Percentiles rank a stretch among this genome's conserved stretches.
Conservation (phyloP, 2,329 filamentous ascomycete genomes). For the Fusarium sp. region DNA sequence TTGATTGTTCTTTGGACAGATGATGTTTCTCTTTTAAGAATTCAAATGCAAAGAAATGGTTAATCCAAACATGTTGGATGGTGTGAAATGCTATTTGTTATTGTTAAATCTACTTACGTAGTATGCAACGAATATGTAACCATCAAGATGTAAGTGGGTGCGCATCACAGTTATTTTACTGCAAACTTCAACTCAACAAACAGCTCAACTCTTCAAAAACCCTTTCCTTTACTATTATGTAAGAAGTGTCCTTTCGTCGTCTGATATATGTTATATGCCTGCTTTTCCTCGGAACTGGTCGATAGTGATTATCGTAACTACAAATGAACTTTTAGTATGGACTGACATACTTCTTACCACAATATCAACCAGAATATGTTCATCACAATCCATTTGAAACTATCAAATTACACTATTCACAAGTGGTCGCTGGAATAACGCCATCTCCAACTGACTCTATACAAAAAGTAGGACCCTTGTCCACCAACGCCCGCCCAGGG, state of each 20-base stretch:
- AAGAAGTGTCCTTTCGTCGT: too few species aligned
- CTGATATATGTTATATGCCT: too few species aligned
- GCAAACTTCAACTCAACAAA: too few species aligned
- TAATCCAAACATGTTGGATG: not conserved
- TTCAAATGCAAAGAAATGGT: not conserved
- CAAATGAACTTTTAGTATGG: not conserved
- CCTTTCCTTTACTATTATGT: too few species aligned
- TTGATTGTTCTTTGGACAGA: constrained; percentile 11
- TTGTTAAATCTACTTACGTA: not conserved
- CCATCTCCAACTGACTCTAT: constrained; percentile 45
- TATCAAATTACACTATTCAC: constrained; percentile 42
- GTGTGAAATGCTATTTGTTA: not conserved
- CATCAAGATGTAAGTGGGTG: too few species aligned
- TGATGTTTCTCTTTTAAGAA: not conserved
- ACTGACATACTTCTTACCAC: not conserved
- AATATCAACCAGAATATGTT: not conserved
- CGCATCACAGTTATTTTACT: too few species aligned
- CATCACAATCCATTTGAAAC: not conserved
- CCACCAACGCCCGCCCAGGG: constrained; percentile 21
- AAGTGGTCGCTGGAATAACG: constrained; percentile 38
- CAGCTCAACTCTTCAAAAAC: too few species aligned
- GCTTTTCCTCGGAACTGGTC: too few species aligned
- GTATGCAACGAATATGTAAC: not conserved
- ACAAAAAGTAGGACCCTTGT: constrained; percentile 37
- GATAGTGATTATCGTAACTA: not conserved